Conservation (phyloP, 2,329 filamentous ascomycete genomes). For the Paraphaeosphaeria minitans region DNA sequence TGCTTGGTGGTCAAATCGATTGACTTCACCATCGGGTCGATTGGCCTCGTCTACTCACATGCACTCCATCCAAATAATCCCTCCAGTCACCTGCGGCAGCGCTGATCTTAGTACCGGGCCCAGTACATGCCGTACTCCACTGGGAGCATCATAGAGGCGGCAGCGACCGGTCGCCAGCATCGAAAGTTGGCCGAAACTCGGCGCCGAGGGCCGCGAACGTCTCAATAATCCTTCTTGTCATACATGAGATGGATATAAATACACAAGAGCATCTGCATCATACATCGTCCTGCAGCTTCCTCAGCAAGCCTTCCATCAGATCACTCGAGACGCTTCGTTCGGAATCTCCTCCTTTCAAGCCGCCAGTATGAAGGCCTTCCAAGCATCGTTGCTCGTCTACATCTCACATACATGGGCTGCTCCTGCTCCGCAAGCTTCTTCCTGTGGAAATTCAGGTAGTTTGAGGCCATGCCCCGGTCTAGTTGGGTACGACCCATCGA, state of each 20-base stretch:
- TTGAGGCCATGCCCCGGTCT: slow-evolving; percentile 41
- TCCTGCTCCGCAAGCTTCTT: slow-evolving; percentile 15
- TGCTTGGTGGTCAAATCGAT: too few species aligned
- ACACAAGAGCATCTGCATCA: background rate
- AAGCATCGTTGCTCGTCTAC: slow-evolving; percentile 5
- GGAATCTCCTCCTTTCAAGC: background rate
- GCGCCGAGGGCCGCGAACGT: background rate
- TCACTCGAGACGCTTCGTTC: too few species aligned
- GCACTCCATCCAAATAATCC: too few species aligned
- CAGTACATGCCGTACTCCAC: background rate
- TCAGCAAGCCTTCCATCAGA: background rate
- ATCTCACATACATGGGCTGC: slow-evolving; percentile 11
- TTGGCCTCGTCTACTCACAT: too few species aligned
- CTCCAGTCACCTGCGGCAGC: background rate
- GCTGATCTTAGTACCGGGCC: background rate
- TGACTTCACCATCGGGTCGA: too few species aligned
- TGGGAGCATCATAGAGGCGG: background rate
- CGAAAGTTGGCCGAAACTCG: background rate
- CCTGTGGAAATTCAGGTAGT: slow-evolving; percentile 39
- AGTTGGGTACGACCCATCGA: slow-evolving; percentile 41
- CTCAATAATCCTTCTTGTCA: too few species aligned
- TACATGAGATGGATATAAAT: background rate
- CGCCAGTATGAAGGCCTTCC: slow-evolving; percentile 16
- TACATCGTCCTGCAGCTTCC: background rate
- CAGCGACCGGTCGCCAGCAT: background rate